Conservation (phyloP, 257 asterid genomes). For the Solanum pennellii region DNA sequence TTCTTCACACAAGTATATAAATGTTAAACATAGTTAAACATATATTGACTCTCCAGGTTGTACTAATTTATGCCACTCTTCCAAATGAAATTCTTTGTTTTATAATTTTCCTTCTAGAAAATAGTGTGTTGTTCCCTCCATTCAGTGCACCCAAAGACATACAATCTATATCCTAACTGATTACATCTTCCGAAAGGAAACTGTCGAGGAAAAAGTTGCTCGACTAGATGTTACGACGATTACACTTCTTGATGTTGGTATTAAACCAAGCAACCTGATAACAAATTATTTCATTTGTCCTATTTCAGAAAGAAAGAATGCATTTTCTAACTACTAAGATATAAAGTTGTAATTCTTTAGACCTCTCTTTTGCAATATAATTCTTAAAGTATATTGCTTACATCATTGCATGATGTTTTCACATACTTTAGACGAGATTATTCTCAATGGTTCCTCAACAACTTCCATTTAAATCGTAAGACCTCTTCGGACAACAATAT, state of each 20-base stretch:
- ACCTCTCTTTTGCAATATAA: background rate
- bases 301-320: too few species aligned
- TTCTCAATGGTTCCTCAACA: slow-evolving; percentile 87
- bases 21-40: background rate
- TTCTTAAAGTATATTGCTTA: background rate
- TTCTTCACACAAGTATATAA: background rate
- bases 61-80: slow-evolving; percentile 86
- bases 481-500: slow-evolving; percentile 2
- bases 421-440: slow-evolving; percentile 72
- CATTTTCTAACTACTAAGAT: background rate
- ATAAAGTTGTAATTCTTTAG: background rate
- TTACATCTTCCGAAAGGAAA: slow-evolving; percentile 1
- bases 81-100: slow-evolving; percentile 44
- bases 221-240: background rate
- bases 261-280: slow-evolving; percentile 48
- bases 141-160: too few species aligned
- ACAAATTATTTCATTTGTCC: slow-evolving; percentile 58
- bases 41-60: slow-evolving; percentile 44
- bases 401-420: slow-evolving; percentile 71
- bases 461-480: slow-evolving; percentile 96
- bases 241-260: slow-evolving; percentile 18
- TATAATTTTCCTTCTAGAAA: too few species aligned
- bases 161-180: too few species aligned
- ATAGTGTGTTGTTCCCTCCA: too few species aligned
- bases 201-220: slow-evolving; percentile 19